A percentile compares a stretch with the other conserved stretches of the same genome.
Evolutionary conservation across 2,329 filamentous ascomycete genomes (phyloP).

Genomic region (Colletotrichum sp.): DNA sequence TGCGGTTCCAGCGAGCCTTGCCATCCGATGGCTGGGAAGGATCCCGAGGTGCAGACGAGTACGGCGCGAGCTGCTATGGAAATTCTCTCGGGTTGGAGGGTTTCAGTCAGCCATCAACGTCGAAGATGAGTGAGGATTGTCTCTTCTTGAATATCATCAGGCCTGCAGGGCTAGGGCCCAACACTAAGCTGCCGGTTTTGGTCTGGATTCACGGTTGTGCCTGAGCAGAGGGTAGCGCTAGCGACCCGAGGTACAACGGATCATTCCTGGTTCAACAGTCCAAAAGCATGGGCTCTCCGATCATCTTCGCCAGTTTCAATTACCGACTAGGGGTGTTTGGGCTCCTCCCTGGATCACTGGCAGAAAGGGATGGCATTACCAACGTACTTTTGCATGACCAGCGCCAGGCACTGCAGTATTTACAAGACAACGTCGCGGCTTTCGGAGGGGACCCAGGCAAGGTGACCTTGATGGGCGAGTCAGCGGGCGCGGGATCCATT

Average conservation of each 20-base stretch:
- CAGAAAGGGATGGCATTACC: constrained; percentile 42
- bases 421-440: constrained; percentile 51
- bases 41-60: constrained; percentile 43
- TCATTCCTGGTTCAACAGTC: constrained; percentile 59
- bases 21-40: constrained; percentile 48
- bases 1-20: not conserved
- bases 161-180: constrained; percentile 15
- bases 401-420: constrained; percentile 56
- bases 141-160: constrained; percentile 29
- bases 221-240: constrained; percentile 40
- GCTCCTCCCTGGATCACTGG: constrained; percentile 46
- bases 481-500: constrained; percentile 56
- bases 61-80: constrained; percentile 51
- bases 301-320: constrained; percentile 51
- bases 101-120: not conserved
- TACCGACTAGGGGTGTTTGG: constrained; percentile 51
- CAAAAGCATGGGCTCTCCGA: constrained; percentile 45
- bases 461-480: constrained; percentile 60
- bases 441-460: constrained; percentile 58
- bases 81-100: not conserved
- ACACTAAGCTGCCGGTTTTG: constrained; percentile 20
- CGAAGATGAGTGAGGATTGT: constrained; percentile 24
- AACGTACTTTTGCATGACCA: constrained; percentile 53
- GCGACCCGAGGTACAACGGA: constrained; percentile 61
- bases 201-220: constrained; percentile 41